These are phyloP conservation scores for Dictyophora rubrovolvata DNA, from an alignment of 768 basidiomycete genomes.

Conservation along the genomic window DNA sequence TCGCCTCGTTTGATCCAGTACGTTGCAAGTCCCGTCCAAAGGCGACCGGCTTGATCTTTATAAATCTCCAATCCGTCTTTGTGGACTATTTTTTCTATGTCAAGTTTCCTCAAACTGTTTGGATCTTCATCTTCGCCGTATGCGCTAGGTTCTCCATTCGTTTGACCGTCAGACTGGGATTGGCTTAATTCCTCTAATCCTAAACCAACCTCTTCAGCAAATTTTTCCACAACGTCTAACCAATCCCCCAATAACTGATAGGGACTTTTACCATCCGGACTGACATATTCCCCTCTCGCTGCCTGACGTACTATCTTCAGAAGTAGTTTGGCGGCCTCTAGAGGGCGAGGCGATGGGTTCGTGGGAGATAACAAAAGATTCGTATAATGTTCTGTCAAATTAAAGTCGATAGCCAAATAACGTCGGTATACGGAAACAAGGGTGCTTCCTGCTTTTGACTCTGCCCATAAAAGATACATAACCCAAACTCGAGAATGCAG, in stretches of 20 bases:
- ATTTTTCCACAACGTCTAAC: constrained; percentile 83
- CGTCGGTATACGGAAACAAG: constrained; percentile 79
- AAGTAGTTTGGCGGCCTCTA: constrained; percentile 89
- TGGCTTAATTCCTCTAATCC: constrained; percentile 67
- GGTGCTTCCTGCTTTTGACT: constrained; percentile 67
- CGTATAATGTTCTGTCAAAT: constrained; percentile 70
- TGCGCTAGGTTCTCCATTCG: constrained; percentile 32
- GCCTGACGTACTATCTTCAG: constrained; percentile 79
- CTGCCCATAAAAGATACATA: constrained; percentile 87
- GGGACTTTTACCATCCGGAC: constrained; percentile 88
- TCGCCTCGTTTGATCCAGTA: constrained; percentile 98
- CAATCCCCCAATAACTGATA: constrained; percentile 91
- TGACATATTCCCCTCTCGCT: constrained; percentile 68
- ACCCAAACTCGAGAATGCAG: constrained; percentile 89
- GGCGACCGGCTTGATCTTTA: constrained; percentile 90
- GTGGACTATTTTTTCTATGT: constrained; percentile 77
- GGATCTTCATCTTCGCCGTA: constrained; percentile 86
- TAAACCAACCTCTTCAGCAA: constrained; percentile 87
- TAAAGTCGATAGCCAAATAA: constrained; percentile 76
- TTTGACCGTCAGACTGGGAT: constrained; percentile 38
- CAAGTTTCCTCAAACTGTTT: constrained; percentile 53
- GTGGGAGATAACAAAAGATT: constrained; percentile 50
- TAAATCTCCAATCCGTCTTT: constrained; percentile 83
- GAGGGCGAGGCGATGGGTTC: constrained; percentile 58
- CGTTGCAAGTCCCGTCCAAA: constrained; percentile 94